Conservation (phyloP, 257 asterid genomes). For the Cynanchum wilfordii region DNA sequence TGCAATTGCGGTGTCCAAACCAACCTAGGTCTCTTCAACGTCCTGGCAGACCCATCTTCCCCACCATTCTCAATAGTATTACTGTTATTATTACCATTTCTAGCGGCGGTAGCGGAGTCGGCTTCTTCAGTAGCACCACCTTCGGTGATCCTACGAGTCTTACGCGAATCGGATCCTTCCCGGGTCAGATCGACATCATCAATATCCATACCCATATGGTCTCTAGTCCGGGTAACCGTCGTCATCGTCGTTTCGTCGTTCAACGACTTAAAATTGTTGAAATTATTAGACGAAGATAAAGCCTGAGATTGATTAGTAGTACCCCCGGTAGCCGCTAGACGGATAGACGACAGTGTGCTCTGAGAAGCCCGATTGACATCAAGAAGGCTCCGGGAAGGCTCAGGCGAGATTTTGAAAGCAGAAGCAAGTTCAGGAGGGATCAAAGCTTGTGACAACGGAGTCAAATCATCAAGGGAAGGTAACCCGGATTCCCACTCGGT, state of each 20-base stretch:
- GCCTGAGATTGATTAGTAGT: slow-evolving; percentile 16
- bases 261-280: slow-evolving; percentile 35
- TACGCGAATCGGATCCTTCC: slow-evolving; percentile 60
- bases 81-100: neutral
- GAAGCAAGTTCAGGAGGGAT: slow-evolving; percentile 76
- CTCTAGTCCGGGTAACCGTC: slow-evolving; percentile 14
- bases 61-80: slow-evolving; percentile 29
- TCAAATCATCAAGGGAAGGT: slow-evolving; percentile 61
- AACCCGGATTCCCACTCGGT: slow-evolving; percentile 80
- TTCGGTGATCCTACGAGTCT: slow-evolving; percentile 39
- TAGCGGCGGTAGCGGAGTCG: slow-evolving; percentile 25
- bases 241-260: slow-evolving; percentile 11
- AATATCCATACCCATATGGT: slow-evolving; percentile 23
- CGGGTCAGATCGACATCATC: slow-evolving; percentile 36
- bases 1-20: slow-evolving; percentile 97
- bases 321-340: slow-evolving; percentile 17
- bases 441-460: slow-evolving; percentile 61
- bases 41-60: slow-evolving; percentile 56
- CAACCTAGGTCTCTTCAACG: slow-evolving; percentile 72
- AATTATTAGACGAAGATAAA: slow-evolving; percentile 19
- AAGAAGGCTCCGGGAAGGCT: slow-evolving; percentile 41
- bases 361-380: slow-evolving; percentile 82
- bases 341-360: slow-evolving; percentile 53
- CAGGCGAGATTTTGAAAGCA: slow-evolving; percentile 76
- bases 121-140: slow-evolving; percentile 29